Conservation (phyloP, 78 protist species). For the Trichosphaerium sp. region DNA sequence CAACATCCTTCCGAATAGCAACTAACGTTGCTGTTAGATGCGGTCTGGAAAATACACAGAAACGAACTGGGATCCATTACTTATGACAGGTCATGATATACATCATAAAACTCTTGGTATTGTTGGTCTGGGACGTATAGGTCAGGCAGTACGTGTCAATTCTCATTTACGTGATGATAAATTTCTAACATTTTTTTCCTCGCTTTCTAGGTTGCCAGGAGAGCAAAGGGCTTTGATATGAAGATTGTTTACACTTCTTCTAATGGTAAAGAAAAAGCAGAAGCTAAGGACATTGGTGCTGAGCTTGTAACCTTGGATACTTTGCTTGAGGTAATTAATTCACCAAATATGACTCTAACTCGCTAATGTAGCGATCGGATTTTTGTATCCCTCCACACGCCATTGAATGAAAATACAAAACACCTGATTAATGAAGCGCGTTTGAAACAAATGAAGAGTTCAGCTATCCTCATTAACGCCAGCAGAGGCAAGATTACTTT, state of each 20-base stretch:
- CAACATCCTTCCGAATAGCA: background rate
- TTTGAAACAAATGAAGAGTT: slow-evolving; percentile 11
- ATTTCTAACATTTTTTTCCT: no score
- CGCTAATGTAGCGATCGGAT: slow-evolving; percentile 1
- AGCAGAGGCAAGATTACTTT: no score
- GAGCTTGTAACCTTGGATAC: no score
- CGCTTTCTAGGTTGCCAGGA: slow-evolving; percentile 27
- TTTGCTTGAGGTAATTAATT: no score
- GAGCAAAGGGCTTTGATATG: slow-evolving; percentile 33
- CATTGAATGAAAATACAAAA: slow-evolving; percentile 5
- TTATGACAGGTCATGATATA: slow-evolving; percentile 13
- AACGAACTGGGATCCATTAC: background rate
- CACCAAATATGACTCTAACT: background rate
- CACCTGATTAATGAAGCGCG: background rate
- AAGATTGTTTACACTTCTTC: no score
- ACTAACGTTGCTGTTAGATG: background rate
- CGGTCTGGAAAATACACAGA: background rate
- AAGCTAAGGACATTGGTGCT: background rate
- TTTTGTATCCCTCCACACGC: background rate
- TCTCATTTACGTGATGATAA: no score
- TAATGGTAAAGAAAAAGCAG: background rate
- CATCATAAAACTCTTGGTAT: slow-evolving; percentile 47
- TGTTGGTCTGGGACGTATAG: slow-evolving; percentile 51
- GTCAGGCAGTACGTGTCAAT: no score
- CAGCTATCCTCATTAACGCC: slow-evolving; percentile 16